Evolutionary conservation across 805 yeast species (phyloP), one percentile per base, ranked within the genome.

Genomic region (Kregervanrija delftensis): DNA sequence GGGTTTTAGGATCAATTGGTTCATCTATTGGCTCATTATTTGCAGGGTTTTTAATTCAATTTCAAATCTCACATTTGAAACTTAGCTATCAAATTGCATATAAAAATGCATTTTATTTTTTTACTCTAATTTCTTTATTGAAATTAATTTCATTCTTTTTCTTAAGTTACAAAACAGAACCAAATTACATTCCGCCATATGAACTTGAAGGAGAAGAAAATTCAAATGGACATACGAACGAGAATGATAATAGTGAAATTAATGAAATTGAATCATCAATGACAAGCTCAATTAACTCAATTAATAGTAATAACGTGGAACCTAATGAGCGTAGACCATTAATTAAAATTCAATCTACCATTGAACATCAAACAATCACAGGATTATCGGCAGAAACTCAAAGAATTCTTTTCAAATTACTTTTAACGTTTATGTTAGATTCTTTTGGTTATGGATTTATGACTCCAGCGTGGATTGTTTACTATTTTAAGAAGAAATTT

Each of bases 401-500:
- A 9, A 52, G 65, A 8, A 64, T 74, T 8, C 57, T 82, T 39
- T 60, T 72, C 16, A 72, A 73, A 42, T 64, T 83, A 5, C 62
- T 82, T 17, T 60, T 73, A 6, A 71, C 83, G 13, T 90, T 89
- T 58, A 86, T 86, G 80, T 57, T 86, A 30, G 97, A 89, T 61
- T 87, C 96, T 1, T 72, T 89, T 41, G 96, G 95, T 0, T 80
- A 79, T 50, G 96, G 96, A 1, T 84, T 89, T 62, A 84, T 88
- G 88, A 81, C 95, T 2, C 71, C 81, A 38, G 83, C 96, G 1
- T 90, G 96, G 96, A 72, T 84, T 37, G 87, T 88, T 35, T 89
- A 83, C 59, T 89, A 86, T 63, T 82, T 86, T 67, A 76, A 79
- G 45, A 73, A 71, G 33, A 61, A 67, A 11, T 88, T 82, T 53